phyloP scores from a whole-genome alignment of 192 early-diverging fungal species.

The Dissophora globulifera region DNA sequence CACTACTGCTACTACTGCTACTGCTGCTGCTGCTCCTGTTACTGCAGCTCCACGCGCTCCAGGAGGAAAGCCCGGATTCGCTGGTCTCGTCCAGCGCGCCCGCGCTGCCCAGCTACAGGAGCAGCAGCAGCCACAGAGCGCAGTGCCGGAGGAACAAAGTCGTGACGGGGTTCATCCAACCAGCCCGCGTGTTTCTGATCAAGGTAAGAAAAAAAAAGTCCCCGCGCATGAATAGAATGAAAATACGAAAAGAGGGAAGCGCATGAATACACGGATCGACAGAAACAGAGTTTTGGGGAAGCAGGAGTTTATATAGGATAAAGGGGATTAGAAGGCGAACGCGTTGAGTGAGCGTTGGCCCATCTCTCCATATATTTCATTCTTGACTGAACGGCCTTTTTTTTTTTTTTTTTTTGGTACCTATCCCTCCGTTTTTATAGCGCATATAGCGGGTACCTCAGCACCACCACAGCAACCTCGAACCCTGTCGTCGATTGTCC shows the following conservation, averaged over 20 bases:
- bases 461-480: too few relatives aligned
- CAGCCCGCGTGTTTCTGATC: too few relatives aligned
- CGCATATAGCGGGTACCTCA: too few relatives aligned
- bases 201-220: too few relatives aligned
- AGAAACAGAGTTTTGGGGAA: too few relatives aligned
- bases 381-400: neutral
- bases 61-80: slow-evolving; percentile 12
- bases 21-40: too few relatives aligned
- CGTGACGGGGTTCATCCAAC: neutral
- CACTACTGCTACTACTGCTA: too few relatives aligned
- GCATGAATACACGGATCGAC: too few relatives aligned
- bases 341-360: neutral
- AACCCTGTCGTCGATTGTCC: slow-evolving; percentile 4
- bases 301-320: neutral
- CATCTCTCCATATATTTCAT: neutral
- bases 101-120: slow-evolving; percentile 19
- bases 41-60: neutral
- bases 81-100: slow-evolving; percentile 22
- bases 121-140: neutral
- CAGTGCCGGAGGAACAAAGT: neutral
- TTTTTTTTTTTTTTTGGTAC: neutral
- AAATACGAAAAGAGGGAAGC: too few relatives aligned
- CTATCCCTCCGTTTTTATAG: too few relatives aligned
- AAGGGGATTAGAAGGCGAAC: neutral
- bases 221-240: too few relatives aligned